These are phyloP conservation scores for Boeremia exigua DNA, from an alignment of 2,329 filamentous ascomycete species.

Conservation along the genomic window DNA sequence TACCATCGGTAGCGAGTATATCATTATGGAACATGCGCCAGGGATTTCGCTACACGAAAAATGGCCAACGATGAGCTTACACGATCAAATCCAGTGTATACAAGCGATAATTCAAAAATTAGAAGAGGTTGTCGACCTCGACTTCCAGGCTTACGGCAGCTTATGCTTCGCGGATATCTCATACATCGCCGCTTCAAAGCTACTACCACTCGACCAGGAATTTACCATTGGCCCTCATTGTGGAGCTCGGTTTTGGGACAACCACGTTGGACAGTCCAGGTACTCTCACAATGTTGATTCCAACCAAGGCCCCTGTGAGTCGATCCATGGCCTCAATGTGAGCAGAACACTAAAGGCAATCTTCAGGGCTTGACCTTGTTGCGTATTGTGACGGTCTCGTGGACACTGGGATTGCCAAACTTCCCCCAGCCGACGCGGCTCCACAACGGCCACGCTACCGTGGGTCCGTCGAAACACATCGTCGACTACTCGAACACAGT, in stretches of 20 bases:
- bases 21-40: slow-evolving; percentile 47
- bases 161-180: slow-evolving; percentile 36
- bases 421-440: neutral
- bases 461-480: neutral
- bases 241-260: slow-evolving; percentile 40
- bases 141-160: slow-evolving; percentile 51
- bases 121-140: slow-evolving; percentile 37
- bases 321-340: too few relatives aligned
- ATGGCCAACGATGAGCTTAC: slow-evolving; percentile 44
- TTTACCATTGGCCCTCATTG: slow-evolving; percentile 44
- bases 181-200: slow-evolving; percentile 9
- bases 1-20: slow-evolving; percentile 47
- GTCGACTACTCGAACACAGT: neutral
- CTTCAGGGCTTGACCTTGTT: too few relatives aligned
- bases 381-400: neutral
- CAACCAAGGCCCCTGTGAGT: slow-evolving; percentile 46
- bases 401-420: neutral
- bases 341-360: too few relatives aligned
- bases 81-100: slow-evolving; percentile 45
- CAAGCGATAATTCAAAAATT: slow-evolving; percentile 37
- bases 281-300: slow-evolving; percentile 42
- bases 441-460: neutral
- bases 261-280: slow-evolving; percentile 37
- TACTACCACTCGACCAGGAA: slow-evolving; percentile 14
- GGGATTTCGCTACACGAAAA: slow-evolving; percentile 43